Evolutionary conservation across 2,329 filamentous ascomycete genomes (phyloP).

Genomic region (Stachybotrys elegans): DNA sequence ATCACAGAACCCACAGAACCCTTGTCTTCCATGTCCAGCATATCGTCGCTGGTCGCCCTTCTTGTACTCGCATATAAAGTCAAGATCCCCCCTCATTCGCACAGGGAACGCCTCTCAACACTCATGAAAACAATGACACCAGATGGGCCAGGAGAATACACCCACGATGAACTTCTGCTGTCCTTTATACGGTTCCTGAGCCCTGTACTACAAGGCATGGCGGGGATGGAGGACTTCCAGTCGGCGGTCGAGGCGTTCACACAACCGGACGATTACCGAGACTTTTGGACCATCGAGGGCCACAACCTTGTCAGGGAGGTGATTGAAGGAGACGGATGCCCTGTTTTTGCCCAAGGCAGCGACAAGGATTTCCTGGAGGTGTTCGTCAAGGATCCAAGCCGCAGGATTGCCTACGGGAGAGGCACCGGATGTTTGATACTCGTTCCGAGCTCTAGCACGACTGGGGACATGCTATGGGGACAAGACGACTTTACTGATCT

Average conservation of each 20-base stretch:
- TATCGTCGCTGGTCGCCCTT: constrained; percentile 27
- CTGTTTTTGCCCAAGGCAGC: constrained; percentile 17
- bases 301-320: constrained; percentile 27
- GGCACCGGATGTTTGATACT: constrained; percentile 18
- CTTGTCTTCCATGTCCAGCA: constrained; percentile 22
- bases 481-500: too few relatives aligned
- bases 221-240: constrained; percentile 26
- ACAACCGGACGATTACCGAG: constrained; percentile 25
- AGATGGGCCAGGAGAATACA: too few relatives aligned
- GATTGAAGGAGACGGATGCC: constrained; percentile 19
- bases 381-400: constrained; percentile 18
- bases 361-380: constrained; percentile 19
- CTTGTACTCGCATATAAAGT: constrained; percentile 26
- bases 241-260: constrained; percentile 24
- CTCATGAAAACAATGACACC: constrained; percentile 27
- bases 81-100: constrained; percentile 16
- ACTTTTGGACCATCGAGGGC: constrained; percentile 28
- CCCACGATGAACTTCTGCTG: constrained; percentile 20
- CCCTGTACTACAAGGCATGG: constrained; percentile 29
- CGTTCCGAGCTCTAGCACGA: constrained; percentile 19
- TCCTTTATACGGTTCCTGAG: constrained; percentile 23
- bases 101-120: constrained; percentile 25
- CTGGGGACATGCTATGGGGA: constrained; percentile 22
- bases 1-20: constrained; percentile 24
- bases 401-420: constrained; percentile 20